These are phyloP conservation scores for Pezicula radicicola DNA, from an alignment of 2,329 filamentous ascomycete genomes.

Conservation along the genomic window DNA sequence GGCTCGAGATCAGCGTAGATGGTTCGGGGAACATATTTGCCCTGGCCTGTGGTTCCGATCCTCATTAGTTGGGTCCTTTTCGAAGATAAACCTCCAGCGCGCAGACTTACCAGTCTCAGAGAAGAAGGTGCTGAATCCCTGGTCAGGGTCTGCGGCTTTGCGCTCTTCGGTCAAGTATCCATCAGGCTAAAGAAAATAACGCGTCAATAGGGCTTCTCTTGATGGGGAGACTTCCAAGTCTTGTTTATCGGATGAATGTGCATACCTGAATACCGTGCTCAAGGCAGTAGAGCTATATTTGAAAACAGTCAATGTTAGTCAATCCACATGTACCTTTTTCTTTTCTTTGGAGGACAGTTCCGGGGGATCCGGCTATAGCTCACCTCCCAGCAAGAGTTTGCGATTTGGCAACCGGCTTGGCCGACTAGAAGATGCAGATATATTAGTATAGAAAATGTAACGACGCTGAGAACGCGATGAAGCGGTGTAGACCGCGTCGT, in stretches of 20 bases:
- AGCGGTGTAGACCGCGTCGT: constrained; percentile 34
- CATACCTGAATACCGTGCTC: constrained; percentile 98
- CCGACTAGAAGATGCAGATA: constrained; percentile 65
- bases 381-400: constrained; percentile 99
- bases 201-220: constrained; percentile 28
- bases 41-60: constrained; percentile 64
- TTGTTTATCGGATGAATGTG: constrained; percentile 17
- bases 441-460: constrained; percentile 19
- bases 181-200: constrained; percentile 67
- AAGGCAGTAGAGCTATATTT: constrained; percentile 90
- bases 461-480: constrained; percentile 19
- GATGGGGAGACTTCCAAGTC: neutral
- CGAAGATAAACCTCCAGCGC: constrained; percentile 9
- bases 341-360: constrained; percentile 18
- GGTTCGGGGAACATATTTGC: constrained; percentile 97
- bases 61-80: constrained; percentile 24
- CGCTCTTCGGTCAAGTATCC: constrained; percentile 98
- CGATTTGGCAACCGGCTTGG: constrained; percentile 99
- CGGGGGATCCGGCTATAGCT: constrained; percentile 40
- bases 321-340: constrained; percentile 23
- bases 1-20: constrained; percentile 99
- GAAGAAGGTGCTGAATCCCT: constrained; percentile 99
- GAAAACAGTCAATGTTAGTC: constrained; percentile 26
- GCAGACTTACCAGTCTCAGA: constrained; percentile 85
- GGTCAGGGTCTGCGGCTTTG: constrained; percentile 87